Base-by-base conservation (phyloP, 2,329 filamentous ascomycete species). In the Calonectria pteridis region DNA sequence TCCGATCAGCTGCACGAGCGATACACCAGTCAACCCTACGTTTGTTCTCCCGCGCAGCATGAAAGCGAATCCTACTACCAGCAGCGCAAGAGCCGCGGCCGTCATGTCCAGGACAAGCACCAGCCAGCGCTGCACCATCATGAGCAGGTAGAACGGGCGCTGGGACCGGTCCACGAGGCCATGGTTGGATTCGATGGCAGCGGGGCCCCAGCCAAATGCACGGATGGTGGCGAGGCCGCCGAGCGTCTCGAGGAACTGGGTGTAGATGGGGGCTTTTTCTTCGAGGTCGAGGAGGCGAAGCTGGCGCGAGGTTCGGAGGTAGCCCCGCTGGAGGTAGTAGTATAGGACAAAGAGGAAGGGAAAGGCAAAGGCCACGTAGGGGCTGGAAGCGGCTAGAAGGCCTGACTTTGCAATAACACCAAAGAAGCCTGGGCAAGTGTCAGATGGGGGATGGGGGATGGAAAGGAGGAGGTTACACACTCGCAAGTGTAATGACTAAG, bases 71-170 rank as follows among this genome's bases (percentile, higher is more conserved):
- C 50, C 82, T 20, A 90, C 86, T 4, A 90, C 77, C 9, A 89
- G 77, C 1, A 88, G 83, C 1, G 88, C 87, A 18, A 90, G 82
- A 4, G 78, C 85, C 0, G 87, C 84, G 0, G 89, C 87, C 0
- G 88, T 83, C 33, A 90, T 79, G 71, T 90, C 88, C 1, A 91
- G 79, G 0, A 89, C 87, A 1, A 91, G 80, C 0, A 83, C 86
- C 0, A 91, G 82, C 90, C 91, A 92, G 43, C 89, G 85, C 78
- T 93, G 91, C 4, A 91, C 86, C 49, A 87, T 87, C 70, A 86
- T 88, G 7, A 92, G 84, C 0, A 91, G 84, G 76, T 93, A 93
- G 64, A 88, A 90, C 0, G 91, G 90, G 28, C 84, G 82, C 76
- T 92, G 91, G 0, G 90, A 90, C 7, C 82, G 81, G 72, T 92